Base-by-base conservation (phyloP, 1,284 basidiomycete species). In the Rhodotorula mucilaginosa region DNA sequence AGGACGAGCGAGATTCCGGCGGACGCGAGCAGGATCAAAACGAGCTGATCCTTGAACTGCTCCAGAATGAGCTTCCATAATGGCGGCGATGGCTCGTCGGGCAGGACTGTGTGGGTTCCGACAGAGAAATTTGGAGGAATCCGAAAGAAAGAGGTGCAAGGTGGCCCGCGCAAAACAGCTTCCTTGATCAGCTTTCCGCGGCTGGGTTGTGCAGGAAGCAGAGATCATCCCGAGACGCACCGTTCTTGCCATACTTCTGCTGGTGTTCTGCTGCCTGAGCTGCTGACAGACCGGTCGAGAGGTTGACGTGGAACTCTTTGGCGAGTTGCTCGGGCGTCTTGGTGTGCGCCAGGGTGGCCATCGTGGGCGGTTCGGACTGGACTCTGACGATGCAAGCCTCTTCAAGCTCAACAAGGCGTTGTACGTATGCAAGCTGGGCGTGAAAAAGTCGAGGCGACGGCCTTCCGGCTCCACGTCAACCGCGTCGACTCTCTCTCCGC, bases 41-140 rank as follows among this genome's bases (percentile, higher is more conserved):
- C 94, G 34, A 97, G 88, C 82, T 95, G 92, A 83, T 97, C 94
- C 84, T 97, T 90, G 86, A 99, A 99, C 83, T 99, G 96, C 77
- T 96, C 94, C 29, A 99, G 86, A 72, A 99, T 91, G 72, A 98
- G 88, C 79, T 92, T 87, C 91, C 92, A 94, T 58, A 99, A 81
- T 6, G 96, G 93, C 5, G 93, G 97, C 1, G 92, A 84, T 0
- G 91, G 89, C 21, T 95, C 90, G 79, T 97, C 93, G 21, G 93
- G 92, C 19, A 97, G 85, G 80, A 90, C 92, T 95, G 80, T 8
- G 23, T 26, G 4, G 60, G 5, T 18, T 31, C 39, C 39, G 10
- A 34, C 31, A 26, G 44, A 18, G 34, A 23, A 21, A 15, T 13
- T n/a, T 19, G 5, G 44, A n/a, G 31, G 47, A 23, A 49, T 15